These are phyloP conservation scores for Aspergillus incahuasiensis DNA, from an alignment of 495 filamentous ascomycete genomes.

Conservation along the genomic window DNA sequence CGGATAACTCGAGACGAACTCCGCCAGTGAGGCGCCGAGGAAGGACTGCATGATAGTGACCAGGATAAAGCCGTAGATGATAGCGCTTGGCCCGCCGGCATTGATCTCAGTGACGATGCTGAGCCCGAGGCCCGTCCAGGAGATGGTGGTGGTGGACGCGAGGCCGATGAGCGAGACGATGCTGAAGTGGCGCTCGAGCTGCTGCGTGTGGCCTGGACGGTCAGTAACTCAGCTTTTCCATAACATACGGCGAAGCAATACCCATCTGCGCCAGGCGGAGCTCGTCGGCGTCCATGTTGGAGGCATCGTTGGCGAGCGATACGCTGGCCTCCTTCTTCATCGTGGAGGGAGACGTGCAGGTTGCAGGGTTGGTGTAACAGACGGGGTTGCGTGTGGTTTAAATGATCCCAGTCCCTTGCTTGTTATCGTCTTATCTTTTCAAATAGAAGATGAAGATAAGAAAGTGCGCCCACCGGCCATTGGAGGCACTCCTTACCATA, in stretches of 20 bases:
- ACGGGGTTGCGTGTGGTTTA: background rate
- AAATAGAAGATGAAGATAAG: background rate
- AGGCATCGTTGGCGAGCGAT: background rate
- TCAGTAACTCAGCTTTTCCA: background rate
- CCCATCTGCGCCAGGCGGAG: constrained; percentile 10
- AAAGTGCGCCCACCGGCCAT: background rate
- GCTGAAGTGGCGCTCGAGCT: constrained; percentile 57
- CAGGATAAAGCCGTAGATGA: constrained; percentile 9
- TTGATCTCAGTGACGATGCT: constrained; percentile 7
- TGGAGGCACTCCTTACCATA: background rate
- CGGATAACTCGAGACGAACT: constrained; percentile 45
- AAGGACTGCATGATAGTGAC: constrained; percentile 4
- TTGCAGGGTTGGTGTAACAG: background rate
- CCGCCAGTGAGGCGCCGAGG: constrained; percentile 8
- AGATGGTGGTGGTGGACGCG: constrained; percentile 53
- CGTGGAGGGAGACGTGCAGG: too few relatives aligned
- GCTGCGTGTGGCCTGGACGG: constrained; percentile 47
- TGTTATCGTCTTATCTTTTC: background rate
- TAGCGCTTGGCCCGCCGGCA: constrained; percentile 5
- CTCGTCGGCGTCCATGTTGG: constrained; percentile 6
- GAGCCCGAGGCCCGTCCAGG: constrained; percentile 53
- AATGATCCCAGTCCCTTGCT: background rate
- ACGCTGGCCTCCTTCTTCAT: constrained; percentile 1
- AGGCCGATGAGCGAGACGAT: constrained; percentile 53
- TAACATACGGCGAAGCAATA: background rate